These are phyloP conservation scores for Vitis cinerea DNA, from an alignment of 164 flowering plant species.

Conservation along the genomic window DNA sequence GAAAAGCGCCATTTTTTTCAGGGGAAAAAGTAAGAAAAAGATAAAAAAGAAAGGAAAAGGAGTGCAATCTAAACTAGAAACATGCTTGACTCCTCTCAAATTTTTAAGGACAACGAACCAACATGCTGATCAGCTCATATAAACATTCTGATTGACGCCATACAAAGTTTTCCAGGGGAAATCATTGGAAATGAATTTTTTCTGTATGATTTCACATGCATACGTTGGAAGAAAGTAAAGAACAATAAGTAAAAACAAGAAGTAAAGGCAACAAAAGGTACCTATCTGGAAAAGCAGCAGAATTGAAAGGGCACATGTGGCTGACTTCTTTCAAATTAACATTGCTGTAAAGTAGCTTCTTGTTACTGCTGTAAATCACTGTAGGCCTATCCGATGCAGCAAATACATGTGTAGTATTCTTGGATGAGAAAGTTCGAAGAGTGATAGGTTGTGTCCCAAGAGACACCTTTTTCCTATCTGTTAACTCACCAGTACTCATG, in stretches of 20 bases:
- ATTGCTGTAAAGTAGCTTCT: conserved; percentile 92
- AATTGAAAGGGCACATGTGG: conserved; percentile 98
- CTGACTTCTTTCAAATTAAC: conserved; percentile 96
- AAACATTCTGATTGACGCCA: too few relatives aligned
- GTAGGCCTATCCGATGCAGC: conserved; percentile 99
- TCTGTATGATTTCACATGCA: too few relatives aligned
- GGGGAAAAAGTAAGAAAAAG: too few relatives aligned
- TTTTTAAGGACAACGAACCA: too few relatives aligned
- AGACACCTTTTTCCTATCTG: conserved; percentile 90
- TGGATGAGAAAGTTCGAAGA: conserved; percentile 92
- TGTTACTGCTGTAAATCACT: conserved; percentile 96
- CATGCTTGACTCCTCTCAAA: too few relatives aligned
- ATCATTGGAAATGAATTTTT: too few relatives aligned
- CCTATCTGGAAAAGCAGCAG: conserved; percentile 99
- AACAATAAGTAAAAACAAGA: not conserved
- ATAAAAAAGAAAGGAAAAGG: too few relatives aligned
- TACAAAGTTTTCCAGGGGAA: too few relatives aligned
- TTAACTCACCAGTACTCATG: conserved; percentile 62
- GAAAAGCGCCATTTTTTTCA: too few relatives aligned
- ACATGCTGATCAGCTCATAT: too few relatives aligned
- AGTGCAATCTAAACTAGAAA: too few relatives aligned
- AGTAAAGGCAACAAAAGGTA: conserved; percentile 18
- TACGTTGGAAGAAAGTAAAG: too few relatives aligned
- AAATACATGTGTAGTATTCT: conserved; percentile 89
- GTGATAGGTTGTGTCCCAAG: conserved; percentile 97